These are phyloP conservation scores for Malania oleifera DNA, from an alignment of 164 flowering plant species.

Conservation along the genomic window DNA sequence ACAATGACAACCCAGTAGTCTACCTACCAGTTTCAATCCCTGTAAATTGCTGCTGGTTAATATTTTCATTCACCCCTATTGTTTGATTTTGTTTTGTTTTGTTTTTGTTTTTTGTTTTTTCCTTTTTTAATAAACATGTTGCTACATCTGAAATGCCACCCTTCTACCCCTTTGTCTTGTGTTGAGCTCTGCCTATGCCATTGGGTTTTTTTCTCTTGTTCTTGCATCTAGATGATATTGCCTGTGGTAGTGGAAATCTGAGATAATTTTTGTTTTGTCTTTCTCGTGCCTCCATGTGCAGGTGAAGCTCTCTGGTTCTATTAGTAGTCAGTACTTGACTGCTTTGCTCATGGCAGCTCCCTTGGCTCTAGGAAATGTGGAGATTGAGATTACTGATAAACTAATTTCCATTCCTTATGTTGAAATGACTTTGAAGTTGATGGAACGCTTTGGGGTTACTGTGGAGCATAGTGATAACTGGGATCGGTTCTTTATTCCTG, in stretches of 20 bases:
- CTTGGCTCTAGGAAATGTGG: constrained; percentile 88
- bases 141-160: no score
- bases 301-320: constrained; percentile 94
- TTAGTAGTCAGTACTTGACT: constrained; percentile 96
- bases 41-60: no score
- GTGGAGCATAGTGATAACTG: constrained; percentile 76
- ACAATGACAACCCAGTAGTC: no score
- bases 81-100: no score
- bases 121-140: no score
- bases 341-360: constrained; percentile 99
- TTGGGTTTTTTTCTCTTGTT: no score
- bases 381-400: constrained; percentile 90
- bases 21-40: no score
- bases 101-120: no score
- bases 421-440: constrained; percentile 94
- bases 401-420: constrained; percentile 94
- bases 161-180: no score
- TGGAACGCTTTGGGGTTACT: constrained; percentile 86
- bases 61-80: no score
- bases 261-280: not conserved
- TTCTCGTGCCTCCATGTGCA: constrained; percentile 26
- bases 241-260: not conserved
- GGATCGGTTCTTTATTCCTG: constrained; percentile 74
- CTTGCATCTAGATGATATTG: not conserved
- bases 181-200: no score